Evolutionary conservation across 1,284 basidiomycete species (phyloP), one percentile per base, ranked within the genome.

Genomic region (Ceratobasidium sp.): DNA sequence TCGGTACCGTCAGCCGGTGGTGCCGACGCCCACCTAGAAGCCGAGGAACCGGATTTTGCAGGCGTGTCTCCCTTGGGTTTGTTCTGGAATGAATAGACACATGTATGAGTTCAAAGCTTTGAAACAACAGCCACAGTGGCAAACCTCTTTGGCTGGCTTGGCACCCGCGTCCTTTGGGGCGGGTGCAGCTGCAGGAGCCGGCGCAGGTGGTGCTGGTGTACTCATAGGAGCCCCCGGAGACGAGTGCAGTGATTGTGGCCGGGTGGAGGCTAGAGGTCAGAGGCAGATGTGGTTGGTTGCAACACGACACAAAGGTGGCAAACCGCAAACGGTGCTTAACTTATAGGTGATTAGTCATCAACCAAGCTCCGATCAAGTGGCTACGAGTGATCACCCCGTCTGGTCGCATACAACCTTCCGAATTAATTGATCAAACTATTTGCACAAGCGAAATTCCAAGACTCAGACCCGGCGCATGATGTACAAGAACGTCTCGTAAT

Each of bases 401-500:
- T 19, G 8, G 29, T 32, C 46, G 64, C 64, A 65, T 65, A 65
- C 46, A 65, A 29, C 43, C 29, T 15, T 46, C n/a, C 5, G 1
- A 22, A 43, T 15, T 29, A 7, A 15, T 64, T 6, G 22, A 43
- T 32, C 25, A 22, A 22, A 57, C 22, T 6, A 57, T 57, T 25
- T 56, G 54, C 34, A 34, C 57, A 59, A 34, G 15, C 29, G 15
- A 34, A 3, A 61, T 37, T 32, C 61, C 29, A 43, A 19, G 7
- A 15, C 22, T 49, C 29, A 65, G 19, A 29, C 13, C 6, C 64
- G 64, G 25, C 70, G 70, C 70, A 73, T 62, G 40, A 87, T 80
- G 2, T 87, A 84, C 32, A 88, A 83, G 43, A 82, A 81, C 8
- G 88, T 89, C 81, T 83, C 85, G 83, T 90, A 90, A 0, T 89